Conservation (phyloP, 257 asterid genomes). For the Nicotiana noctiflora region DNA sequence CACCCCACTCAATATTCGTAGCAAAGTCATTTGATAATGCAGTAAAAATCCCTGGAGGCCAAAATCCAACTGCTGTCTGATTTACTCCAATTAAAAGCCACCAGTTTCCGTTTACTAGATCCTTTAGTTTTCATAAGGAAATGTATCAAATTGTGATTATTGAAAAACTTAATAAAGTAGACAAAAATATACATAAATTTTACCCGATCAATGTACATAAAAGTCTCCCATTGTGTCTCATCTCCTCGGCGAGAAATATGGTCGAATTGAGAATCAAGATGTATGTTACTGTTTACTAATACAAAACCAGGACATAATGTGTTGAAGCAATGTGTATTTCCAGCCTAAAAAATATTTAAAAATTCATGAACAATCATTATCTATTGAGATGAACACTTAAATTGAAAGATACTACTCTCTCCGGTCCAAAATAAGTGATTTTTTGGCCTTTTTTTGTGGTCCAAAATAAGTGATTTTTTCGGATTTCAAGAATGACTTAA, state of each 20-base stretch:
- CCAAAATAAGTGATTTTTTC: no score
- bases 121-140: neutral
- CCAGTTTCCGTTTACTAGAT: neutral
- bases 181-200: no score
- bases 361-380: neutral
- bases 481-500: no score
- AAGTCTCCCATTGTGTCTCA: neutral
- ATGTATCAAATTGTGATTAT: neutral
- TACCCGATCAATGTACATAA: neutral
- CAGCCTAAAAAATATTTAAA: neutral
- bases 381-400: neutral
- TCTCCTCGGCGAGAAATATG: neutral
- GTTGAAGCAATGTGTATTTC: neutral
- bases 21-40: neutral
- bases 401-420: neutral
- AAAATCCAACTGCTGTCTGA: neutral
- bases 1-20: neutral
- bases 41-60: neutral
- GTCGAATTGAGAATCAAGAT: neutral
- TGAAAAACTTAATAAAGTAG: neutral
- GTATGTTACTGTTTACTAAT: neutral
- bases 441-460: no score
- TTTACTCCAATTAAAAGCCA: neutral
- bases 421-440: no score
- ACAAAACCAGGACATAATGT: neutral